Evolutionary conservation across 495 filamentous ascomycete species (phyloP).

Genomic region (Darksidea phi): DNA sequence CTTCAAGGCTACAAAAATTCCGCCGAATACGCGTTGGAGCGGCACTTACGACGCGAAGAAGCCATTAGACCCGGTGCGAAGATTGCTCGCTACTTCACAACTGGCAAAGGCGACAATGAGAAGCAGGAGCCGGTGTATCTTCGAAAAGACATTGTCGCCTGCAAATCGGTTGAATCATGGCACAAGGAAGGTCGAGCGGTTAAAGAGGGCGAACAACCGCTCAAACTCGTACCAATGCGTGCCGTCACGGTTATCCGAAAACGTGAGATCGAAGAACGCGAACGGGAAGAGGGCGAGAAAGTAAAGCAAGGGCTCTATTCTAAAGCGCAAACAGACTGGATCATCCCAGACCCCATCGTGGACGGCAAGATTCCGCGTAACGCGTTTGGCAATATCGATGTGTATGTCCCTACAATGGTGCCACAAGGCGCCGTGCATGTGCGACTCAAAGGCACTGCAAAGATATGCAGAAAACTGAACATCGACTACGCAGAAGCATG

Average conservation of each 20-base stretch:
- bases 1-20: constrained; percentile 85
- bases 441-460: constrained; percentile 69
- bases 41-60: constrained; percentile 91
- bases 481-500: constrained; percentile 95
- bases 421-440: constrained; percentile 81
- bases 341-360: constrained; percentile 77
- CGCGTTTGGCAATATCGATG: constrained; percentile 93
- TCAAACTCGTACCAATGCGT: constrained; percentile 86
- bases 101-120: constrained; percentile 62
- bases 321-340: constrained; percentile 85
- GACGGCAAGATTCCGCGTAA: constrained; percentile 92
- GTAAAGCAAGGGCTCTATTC: constrained; percentile 83
- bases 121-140: constrained; percentile 78
- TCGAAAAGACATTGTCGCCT: constrained; percentile 75
- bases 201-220: constrained; percentile 63
- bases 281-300: constrained; percentile 75
- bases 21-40: constrained; percentile 77
- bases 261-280: constrained; percentile 82
- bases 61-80: constrained; percentile 69
- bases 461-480: constrained; percentile 76
- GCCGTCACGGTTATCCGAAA: constrained; percentile 86
- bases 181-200: constrained; percentile 90
- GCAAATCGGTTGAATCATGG: constrained; percentile 94
- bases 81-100: constrained; percentile 70
- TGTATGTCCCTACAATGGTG: constrained; percentile 91